A percentile compares a stretch with the other conserved stretches of the same genome.
Conservation (phyloP, 192 early-diverging fungal genomes). For the Radiomyces spectabilis region DNA sequence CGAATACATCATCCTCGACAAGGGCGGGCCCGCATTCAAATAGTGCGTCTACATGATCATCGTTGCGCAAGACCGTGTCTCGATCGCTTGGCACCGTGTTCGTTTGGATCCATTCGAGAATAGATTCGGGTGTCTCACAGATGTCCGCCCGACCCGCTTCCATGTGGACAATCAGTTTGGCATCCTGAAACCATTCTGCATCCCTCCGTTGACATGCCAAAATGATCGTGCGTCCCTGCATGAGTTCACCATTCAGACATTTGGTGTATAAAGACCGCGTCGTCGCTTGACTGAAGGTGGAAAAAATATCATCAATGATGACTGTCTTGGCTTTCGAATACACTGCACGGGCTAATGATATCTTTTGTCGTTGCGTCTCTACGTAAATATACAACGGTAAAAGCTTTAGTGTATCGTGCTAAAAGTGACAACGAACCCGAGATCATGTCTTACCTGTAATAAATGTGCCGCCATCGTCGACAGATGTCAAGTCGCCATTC, state of each 20-base stretch:
- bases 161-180: background rate
- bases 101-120: too few relatives aligned
- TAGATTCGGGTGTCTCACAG: too few relatives aligned
- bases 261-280: slow-evolving; percentile 59
- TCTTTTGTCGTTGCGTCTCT: too few relatives aligned
- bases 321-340: slow-evolving; percentile 66
- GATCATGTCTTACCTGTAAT: slow-evolving; percentile 39
- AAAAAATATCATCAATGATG: slow-evolving; percentile 77
- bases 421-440: too few relatives aligned
- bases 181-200: too few relatives aligned
- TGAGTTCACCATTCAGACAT: slow-evolving; percentile 60
- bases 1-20: slow-evolving; percentile 11
- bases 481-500: slow-evolving; percentile 61
- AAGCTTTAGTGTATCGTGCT: too few relatives aligned
- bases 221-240: slow-evolving; percentile 69
- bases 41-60: too few relatives aligned
- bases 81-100: too few relatives aligned
- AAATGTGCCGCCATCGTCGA: slow-evolving; percentile 59
- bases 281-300: slow-evolving; percentile 47
- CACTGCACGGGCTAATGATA: slow-evolving; percentile 71
- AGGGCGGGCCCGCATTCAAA: background rate
- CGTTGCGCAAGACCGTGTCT: too few relatives aligned
- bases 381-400: too few relatives aligned
- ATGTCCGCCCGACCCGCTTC: too few relatives aligned
- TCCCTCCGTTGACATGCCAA: too few relatives aligned